Conservation (phyloP, 2,329 filamentous ascomycete genomes). For the Cercospora zeina region DNA sequence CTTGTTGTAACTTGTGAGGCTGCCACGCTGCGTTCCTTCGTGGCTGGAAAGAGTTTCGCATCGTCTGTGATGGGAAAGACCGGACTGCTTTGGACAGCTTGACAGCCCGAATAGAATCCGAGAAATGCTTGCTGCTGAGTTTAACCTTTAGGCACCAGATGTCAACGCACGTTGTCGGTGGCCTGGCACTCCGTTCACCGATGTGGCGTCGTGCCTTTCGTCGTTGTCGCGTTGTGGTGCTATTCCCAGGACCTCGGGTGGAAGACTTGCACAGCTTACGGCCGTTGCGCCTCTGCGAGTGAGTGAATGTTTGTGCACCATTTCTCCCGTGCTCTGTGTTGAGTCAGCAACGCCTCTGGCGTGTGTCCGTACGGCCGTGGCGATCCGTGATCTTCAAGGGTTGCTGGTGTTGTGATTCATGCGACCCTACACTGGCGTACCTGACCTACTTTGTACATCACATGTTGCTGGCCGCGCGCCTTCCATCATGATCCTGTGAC, state of each 20-base stretch:
- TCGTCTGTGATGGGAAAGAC: constrained; percentile 3
- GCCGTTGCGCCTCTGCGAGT: constrained; percentile 1
- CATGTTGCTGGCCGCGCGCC: neutral
- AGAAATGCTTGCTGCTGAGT: neutral
- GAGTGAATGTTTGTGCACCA: neutral
- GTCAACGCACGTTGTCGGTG: neutral
- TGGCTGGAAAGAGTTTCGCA: constrained; percentile 10
- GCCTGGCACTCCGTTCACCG: neutral
- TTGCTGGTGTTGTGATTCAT: neutral
- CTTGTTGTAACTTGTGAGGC: constrained; percentile 5
- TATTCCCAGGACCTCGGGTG: neutral
- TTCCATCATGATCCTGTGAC: neutral
- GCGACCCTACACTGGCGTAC: neutral
- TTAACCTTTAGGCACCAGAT: constrained; percentile 4
- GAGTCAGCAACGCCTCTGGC: neutral
- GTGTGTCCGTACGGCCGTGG: neutral
- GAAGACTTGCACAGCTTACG: neutral
- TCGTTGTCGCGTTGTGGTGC: neutral
- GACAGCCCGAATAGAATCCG: neutral
- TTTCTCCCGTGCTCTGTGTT: neutral
- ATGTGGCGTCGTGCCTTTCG: neutral
- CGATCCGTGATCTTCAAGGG: neutral
- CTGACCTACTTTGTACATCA: neutral
- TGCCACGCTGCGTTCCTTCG: neutral
- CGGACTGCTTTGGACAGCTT: neutral